Percentiles rank a stretch among this genome's conserved stretches.
Evolutionary conservation across 208 protist genomes (phyloP).

Genomic region (Trypanosoma theileri): DNA sequence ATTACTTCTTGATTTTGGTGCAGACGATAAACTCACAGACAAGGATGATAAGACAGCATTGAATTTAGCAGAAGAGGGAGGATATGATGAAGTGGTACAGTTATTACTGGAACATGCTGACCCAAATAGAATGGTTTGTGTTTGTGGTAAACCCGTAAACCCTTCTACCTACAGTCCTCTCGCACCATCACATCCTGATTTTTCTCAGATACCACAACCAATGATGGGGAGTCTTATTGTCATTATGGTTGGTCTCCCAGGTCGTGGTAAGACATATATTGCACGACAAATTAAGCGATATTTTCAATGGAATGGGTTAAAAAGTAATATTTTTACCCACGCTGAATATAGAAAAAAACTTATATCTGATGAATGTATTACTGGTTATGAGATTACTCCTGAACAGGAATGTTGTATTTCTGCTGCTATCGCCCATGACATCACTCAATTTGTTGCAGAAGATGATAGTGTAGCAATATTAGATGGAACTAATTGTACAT

Average conservation of each 20-base stretch:
- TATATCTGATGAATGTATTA: conserved; percentile 2
- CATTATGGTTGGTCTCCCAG: conserved; percentile 90
- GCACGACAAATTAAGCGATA: conserved; percentile 89
- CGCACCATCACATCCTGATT: conserved; percentile 49
- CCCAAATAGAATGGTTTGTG: conserved; percentile 19
- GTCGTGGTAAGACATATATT: conserved; percentile 87
- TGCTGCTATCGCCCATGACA: conserved; percentile 51
- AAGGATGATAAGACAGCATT: conserved; percentile 64
- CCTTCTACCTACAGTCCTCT: conserved; percentile 30
- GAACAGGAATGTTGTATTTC: conserved; percentile 50
- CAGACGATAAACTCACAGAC: conserved; percentile 48
- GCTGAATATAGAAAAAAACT: conserved; percentile 47
- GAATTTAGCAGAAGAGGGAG: conserved; percentile 64
- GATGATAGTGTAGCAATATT: conserved; percentile 77
- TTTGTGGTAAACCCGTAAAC: conserved; percentile 15
- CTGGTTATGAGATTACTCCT: conserved; percentile 8
- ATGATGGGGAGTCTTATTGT: conserved; percentile 89
- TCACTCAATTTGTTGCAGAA: conserved; percentile 59
- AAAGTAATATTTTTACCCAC: conserved; percentile 75
- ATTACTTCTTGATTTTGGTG: conserved; percentile 69
- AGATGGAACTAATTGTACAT: conserved; percentile 70
- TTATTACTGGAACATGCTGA: conserved; percentile 34
- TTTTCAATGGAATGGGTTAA: conserved; percentile 89
- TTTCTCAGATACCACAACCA: conserved; percentile 74
- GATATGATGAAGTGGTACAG: conserved; percentile 51